Base-by-base conservation (phyloP, 2,329 filamentous ascomycete genomes). In the Colletotrichum lindemuthianum region DNA sequence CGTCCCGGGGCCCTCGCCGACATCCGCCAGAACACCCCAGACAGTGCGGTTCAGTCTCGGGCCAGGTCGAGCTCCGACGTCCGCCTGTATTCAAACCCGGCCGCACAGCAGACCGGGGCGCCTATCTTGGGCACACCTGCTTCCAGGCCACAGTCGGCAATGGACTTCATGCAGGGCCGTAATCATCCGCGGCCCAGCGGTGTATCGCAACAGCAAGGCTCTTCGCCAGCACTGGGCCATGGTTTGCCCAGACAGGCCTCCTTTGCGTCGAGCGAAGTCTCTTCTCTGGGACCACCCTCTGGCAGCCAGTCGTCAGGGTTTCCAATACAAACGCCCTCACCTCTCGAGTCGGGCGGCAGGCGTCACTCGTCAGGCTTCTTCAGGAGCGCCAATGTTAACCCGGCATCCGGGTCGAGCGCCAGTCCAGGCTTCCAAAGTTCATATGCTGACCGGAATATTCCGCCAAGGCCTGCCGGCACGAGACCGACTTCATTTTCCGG, bases 301-400 rank as follows among this genome's bases (percentile, higher is more conserved):
- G 70, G 71, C 6, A 73, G 72, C 24, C 67, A 72, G 32, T 72
- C 74, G 2, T 71, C 69, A 1, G 60, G 48, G 8, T 16, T 61
- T 41, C 59, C 70, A 8, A 10, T 70, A 1, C 69, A 74, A 47
- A 75, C 72, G 1, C 74, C 73, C 1, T 75, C 74, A 0, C 74
- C 74, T 0, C 68, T 73, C 55, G 72, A 75, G 12, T 57, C 59
- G 10, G 10, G 13, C 4, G 65, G 63, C 2, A 43, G 60, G 40
- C 65, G 67, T 1, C 16, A 34, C 2, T 47, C 67, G 2, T 68
- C 67, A 1, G 15, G 68, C 43, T 48, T 72, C 70, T 13, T 75
- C 69, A 8, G 59, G 24, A 36, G 55, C 34, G 3, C 12, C 5
- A 39, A 45, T 16, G 10, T 9, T 9, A 52, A 56, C 16, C 24